Base-by-base conservation (phyloP, 768 basidiomycete species). In the Pleurotus eryngii region DNA sequence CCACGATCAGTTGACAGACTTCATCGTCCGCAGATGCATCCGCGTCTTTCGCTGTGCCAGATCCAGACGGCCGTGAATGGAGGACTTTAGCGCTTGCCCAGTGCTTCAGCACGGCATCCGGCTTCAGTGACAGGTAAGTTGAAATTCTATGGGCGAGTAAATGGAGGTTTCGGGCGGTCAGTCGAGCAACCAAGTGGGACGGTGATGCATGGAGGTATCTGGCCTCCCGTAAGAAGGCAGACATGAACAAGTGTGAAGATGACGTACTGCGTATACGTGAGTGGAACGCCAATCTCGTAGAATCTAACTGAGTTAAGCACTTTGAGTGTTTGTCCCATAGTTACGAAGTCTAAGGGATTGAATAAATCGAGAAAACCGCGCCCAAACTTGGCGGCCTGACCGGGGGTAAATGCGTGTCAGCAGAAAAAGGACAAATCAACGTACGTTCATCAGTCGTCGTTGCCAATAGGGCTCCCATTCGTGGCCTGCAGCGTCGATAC, bases 11-110 rank as follows among this genome's bases (percentile, higher is more conserved):
- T 48, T 76, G 76, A 66, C 93, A 95, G 9, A 96, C 76, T 43
- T 85, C 86, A 38, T 88, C 88, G 62, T 97, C 95, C 18, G 83
- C 86, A 17, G 74, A 74, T 11, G 85, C 73, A 11, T 86, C 85
- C 3, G 74, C 74, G 57, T 85, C 82, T 55, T 75, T 72, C 4
- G 79, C 81, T 9, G 78, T 68, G 15, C 79, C 82, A 22, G 80
- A 77, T 0, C 81, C 71, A 0, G 83, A 76, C 0, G 87, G 76
- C 59, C 84, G 84, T 9, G 92, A 86, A 14, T 82, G 83, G 48
- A 84, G 70, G 57, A 99, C 97, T 71, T 97, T 96, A 1, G 92
- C 89, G 58, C 86, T 87, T 1, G 97, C 97, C 97, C 97, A 99
- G 67, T 98, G 96, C 61, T 87, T 91, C 42, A 99, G 75, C 0